Percentiles rank a stretch among this genome's conserved stretches.
Conservation (phyloP, 306 rosid species). For the Inga laurina region DNA sequence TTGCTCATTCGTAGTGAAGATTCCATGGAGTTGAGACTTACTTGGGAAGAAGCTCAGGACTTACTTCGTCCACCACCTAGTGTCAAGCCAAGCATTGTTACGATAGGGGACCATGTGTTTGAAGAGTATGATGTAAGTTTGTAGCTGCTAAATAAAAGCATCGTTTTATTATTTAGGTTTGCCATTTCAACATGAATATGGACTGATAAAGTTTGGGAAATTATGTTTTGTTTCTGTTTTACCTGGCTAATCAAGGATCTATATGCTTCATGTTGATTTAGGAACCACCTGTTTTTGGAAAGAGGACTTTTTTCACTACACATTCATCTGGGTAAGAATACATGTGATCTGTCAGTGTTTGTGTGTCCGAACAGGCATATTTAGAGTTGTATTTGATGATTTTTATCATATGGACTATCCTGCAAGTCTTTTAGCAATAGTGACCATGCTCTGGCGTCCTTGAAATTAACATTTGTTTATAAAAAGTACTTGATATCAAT, state of each 20-base stretch:
- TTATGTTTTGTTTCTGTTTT: neutral
- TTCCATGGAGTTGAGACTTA: slow-evolving; percentile 79
- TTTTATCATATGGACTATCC: neutral
- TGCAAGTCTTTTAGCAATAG: neutral
- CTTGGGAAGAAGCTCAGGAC: slow-evolving; percentile 99
- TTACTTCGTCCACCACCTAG: slow-evolving; percentile 93
- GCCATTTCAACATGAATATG: neutral
- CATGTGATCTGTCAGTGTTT: neutral
- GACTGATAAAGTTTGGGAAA: slow-evolving; percentile 8
- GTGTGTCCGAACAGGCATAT: neutral
- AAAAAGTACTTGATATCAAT: neutral
- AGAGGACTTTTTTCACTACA: slow-evolving; percentile 72
- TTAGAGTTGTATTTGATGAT: slow-evolving; percentile 18
- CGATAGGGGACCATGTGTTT: slow-evolving; percentile 80
- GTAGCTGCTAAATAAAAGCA: slow-evolving; percentile 19
- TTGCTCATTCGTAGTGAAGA: slow-evolving; percentile 83
- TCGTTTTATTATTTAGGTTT: neutral
- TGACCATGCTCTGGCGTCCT: neutral
- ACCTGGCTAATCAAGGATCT: neutral
- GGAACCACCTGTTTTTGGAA: slow-evolving; percentile 98
- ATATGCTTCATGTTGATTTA: slow-evolving; percentile 42
- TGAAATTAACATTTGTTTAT: neutral
- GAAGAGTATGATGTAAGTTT: slow-evolving; percentile 91
- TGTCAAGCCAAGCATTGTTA: slow-evolving; percentile 77
- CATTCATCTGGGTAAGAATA: slow-evolving; percentile 70